These are phyloP conservation scores for Apiospora phragmitis DNA, from an alignment of 2,329 filamentous ascomycete genomes.

Conservation along the genomic window DNA sequence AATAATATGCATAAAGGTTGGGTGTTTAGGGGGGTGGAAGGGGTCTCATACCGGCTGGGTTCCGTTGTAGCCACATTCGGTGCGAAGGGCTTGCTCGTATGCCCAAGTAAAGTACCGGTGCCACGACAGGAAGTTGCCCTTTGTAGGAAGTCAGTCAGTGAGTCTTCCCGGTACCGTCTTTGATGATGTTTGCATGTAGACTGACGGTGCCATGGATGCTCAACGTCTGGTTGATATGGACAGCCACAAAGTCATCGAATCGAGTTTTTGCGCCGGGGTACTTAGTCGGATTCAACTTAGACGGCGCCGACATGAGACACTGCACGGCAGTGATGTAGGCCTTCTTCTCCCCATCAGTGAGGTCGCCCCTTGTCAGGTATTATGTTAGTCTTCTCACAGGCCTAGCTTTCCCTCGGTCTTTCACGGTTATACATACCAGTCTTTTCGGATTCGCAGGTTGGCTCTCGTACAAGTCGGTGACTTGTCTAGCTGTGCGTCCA, in stretches of 20 bases:
- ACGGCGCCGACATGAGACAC: constrained; percentile 24
- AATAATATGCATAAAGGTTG: not conserved
- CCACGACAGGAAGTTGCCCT: constrained; percentile 30
- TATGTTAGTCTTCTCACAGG: not conserved
- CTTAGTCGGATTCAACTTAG: constrained; percentile 26
- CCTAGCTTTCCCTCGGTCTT: no score
- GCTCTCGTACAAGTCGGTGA: constrained; percentile 25
- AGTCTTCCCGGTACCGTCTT: no score
- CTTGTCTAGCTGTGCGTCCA: constrained; percentile 25
- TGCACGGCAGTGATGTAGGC: constrained; percentile 25
- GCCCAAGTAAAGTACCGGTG: constrained; percentile 34
- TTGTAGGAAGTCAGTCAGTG: not conserved
- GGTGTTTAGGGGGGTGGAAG: not conserved
- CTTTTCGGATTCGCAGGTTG: constrained; percentile 24
- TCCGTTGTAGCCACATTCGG: constrained; percentile 33
- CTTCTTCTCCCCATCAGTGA: constrained; percentile 1
- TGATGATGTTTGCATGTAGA: not conserved
- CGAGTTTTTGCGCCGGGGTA: constrained; percentile 28
- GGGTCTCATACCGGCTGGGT: constrained; percentile 15
- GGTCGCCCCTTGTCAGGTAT: constrained; percentile 11
- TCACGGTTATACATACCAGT: constrained; percentile 20
- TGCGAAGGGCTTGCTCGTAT: constrained; percentile 31
- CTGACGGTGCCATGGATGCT: constrained; percentile 32
- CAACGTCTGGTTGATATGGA: constrained; percentile 32
- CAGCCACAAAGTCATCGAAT: constrained; percentile 34